Conservation (phyloP, 495 filamentous ascomycete genomes). For the Terfezia boudieri region DNA sequence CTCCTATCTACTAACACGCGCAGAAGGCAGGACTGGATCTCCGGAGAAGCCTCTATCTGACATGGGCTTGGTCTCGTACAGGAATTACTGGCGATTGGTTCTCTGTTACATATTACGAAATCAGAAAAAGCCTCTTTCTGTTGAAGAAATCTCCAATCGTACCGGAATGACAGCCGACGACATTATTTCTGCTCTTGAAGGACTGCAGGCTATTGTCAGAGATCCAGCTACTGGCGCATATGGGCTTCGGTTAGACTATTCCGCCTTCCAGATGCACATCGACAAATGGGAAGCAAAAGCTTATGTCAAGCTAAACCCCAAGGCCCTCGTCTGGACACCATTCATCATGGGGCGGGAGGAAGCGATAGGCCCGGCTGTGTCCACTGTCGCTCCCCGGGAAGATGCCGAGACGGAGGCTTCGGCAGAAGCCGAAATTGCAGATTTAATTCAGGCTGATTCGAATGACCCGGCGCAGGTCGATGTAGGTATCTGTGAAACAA, state of each 20-base stretch:
- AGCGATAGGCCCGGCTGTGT: slow-evolving; percentile 46
- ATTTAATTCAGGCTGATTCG: slow-evolving; percentile 6
- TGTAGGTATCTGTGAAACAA: slow-evolving; percentile 7
- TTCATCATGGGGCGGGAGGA: slow-evolving; percentile 87
- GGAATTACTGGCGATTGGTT: slow-evolving; percentile 85
- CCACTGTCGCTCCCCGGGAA: slow-evolving; percentile 68
- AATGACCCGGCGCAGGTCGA: slow-evolving; percentile 12
- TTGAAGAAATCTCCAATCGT: slow-evolving; percentile 51
- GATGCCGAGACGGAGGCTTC: slow-evolving; percentile 31
- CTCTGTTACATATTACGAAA: slow-evolving; percentile 58
- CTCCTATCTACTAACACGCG: slow-evolving; percentile 81
- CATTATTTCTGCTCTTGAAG: slow-evolving; percentile 79
- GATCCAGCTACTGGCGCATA: slow-evolving; percentile 78
- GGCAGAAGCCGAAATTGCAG: slow-evolving; percentile 12
- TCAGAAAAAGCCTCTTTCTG: slow-evolving; percentile 36
- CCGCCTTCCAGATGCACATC: slow-evolving; percentile 66
- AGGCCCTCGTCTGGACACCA: slow-evolving; percentile 80
- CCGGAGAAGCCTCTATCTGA: slow-evolving; percentile 95
- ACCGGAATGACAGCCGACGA: slow-evolving; percentile 95
- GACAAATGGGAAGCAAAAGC: slow-evolving; percentile 65
- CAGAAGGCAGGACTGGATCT: slow-evolving; percentile 84
- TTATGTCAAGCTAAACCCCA: slow-evolving; percentile 64
- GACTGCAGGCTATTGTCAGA: slow-evolving; percentile 62
- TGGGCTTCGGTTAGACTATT: slow-evolving; percentile 62
- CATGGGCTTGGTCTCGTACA: slow-evolving; percentile 90